Percentiles rank a stretch among this genome's conserved stretches.
Evolutionary conservation across 1,139 yeast genomes (phyloP).

Genomic region (Kazachstania sp.): DNA sequence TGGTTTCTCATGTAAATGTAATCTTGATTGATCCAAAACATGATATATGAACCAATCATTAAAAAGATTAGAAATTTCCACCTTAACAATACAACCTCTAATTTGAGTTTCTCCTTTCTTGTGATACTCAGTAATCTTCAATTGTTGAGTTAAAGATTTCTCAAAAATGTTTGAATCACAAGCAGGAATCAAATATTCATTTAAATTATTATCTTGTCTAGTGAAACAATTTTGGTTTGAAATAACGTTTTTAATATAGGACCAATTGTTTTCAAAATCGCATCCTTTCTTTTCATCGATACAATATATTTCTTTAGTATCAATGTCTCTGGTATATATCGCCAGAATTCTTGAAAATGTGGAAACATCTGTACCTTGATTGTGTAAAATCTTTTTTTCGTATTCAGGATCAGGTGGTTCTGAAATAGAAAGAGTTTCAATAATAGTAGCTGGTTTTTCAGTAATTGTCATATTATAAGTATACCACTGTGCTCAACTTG

Average conservation of each 20-base stretch:
- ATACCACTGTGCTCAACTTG: too few relatives aligned
- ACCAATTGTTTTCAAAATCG: conserved; percentile 26
- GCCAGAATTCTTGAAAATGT: conserved; percentile 33
- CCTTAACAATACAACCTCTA: conserved; percentile 31
- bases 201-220: conserved; percentile 12
- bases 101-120: conserved; percentile 26
- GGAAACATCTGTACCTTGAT: conserved; percentile 23
- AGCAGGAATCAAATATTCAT: conserved; percentile 17
- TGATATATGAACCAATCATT: conserved; percentile 34
- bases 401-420: not conserved
- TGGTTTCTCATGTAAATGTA: conserved; percentile 14
- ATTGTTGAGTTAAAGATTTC: conserved; percentile 12
- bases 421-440: not conserved
- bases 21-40: conserved; percentile 30
- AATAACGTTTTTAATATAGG: conserved; percentile 10
- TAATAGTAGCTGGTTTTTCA: conserved; percentile 1
- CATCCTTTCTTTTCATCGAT: conserved; percentile 29
- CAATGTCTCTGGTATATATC: conserved; percentile 28
- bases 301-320: conserved; percentile 15
- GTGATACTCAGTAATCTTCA: conserved; percentile 29
- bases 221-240: conserved; percentile 10
- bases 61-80: conserved; percentile 26
- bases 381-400: not conserved
- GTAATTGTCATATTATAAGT: conserved; percentile 4
- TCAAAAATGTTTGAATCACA: conserved; percentile 18